Base-by-base conservation (phyloP, 305 asterid genomes). In the Rubia peregrina region DNA sequence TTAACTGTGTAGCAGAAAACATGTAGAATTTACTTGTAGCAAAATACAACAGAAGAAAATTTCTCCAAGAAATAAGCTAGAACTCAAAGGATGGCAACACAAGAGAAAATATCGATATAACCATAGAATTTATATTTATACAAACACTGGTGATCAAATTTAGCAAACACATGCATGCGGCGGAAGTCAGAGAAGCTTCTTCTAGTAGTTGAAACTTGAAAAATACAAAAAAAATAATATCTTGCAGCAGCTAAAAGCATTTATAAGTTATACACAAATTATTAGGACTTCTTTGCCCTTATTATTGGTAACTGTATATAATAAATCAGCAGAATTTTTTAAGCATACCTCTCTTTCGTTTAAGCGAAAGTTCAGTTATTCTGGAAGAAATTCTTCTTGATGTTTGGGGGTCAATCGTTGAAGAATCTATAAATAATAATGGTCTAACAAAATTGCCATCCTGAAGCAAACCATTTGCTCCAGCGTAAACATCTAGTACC, bases 371-470 rank as follows among this genome's bases (percentile, higher is more conserved):
- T 48, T 65, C 73, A 60, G 90, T 80, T 68, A 88, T 49, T 44
- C 83, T 80, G 13, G 82, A 79, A 71, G 90, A 94, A 55, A 89
- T 71, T 67, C 82, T 89, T 82, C 98, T 83, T 75, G 98, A 87
- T 65, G 98, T 94, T 73, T 89, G 95, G 71, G 99, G 98, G 80
- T 94, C 98, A 74, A 91, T 85, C 6, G 99, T 94, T 56, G 99
- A 94, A 67, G 97, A 91, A 81, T 94, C 99, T 70, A 94, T 82
- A 83, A 85, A 88, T 77, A 94, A 80, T 80, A 87, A 69, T 26
- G 98, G 82, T 76, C 95, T 79, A 53, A 85, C 77, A 59, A 38
- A 68, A 77, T 80, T 81, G 38, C 82, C 85, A 61, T 79, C 82
- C 30, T 67, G 75, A 67, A 94, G 90, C 72, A 94, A 74, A 73